A percentile compares a stretch with the other conserved stretches of the same genome.
Conservation (phyloP, 208 protist species). For the Plasmodiophora brassicae region DNA sequence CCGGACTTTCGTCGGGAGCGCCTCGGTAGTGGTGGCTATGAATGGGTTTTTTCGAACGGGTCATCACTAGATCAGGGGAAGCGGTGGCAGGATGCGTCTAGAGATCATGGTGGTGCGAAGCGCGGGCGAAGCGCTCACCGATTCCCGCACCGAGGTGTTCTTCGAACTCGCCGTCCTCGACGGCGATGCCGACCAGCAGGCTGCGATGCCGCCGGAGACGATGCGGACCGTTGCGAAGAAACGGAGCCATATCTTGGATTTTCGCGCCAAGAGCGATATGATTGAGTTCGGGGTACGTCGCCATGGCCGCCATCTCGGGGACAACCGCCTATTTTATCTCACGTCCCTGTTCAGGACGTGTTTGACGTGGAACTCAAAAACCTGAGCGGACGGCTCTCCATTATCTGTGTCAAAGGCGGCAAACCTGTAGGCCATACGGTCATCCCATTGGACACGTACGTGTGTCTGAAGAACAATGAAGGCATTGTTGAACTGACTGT, state of each 20-base stretch:
- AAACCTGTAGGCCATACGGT: background rate
- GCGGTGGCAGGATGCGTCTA: too few relatives aligned
- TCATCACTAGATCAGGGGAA: too few relatives aligned
- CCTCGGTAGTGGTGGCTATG: too few relatives aligned
- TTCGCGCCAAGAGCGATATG: background rate
- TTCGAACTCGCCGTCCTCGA: background rate
- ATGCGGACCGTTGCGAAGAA: background rate
- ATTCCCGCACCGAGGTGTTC: background rate
- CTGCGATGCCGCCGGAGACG: background rate
- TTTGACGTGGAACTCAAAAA: background rate
- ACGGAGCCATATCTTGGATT: conserved; percentile 25
- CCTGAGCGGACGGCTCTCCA: background rate
- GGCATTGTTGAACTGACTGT: background rate
- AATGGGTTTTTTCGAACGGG: too few relatives aligned
- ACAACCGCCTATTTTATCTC: too few relatives aligned
- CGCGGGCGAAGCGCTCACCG: background rate
- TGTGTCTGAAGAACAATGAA: background rate
- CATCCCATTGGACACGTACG: background rate
- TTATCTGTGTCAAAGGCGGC: background rate
- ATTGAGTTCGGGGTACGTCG: conserved; percentile 9
- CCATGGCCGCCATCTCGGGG: background rate
- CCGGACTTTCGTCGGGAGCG: too few relatives aligned
- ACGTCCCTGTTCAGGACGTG: background rate
- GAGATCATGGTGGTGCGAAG: background rate
- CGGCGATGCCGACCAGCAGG: background rate